A percentile compares a stretch with the other conserved stretches of the same genome.
Evolutionary conservation across 2,329 filamentous ascomycete genomes (phyloP).

Genomic region (Fusarium torreyae): DNA sequence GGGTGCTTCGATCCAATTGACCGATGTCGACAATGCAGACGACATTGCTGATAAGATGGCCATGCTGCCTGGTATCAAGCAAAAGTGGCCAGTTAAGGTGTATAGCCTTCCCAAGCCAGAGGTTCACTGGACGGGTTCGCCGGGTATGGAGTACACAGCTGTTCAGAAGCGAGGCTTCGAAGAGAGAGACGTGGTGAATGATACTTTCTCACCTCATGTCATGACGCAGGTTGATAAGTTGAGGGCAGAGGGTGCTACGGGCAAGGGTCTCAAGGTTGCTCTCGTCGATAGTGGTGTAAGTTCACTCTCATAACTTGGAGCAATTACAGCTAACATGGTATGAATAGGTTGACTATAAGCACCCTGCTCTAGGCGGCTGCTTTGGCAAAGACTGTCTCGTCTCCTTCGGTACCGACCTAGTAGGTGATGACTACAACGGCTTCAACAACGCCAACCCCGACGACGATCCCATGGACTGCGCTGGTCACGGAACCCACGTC

Average conservation of each 20-base stretch:
- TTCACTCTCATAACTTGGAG: slow-evolving; percentile 6
- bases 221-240: slow-evolving; percentile 72
- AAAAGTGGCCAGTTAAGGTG: slow-evolving; percentile 64
- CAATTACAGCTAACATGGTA: not conserved
- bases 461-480: slow-evolving; percentile 68
- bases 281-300: slow-evolving; percentile 70
- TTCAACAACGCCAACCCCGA: slow-evolving; percentile 61
- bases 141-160: slow-evolving; percentile 42
- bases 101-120: slow-evolving; percentile 63
- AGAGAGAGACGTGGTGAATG: slow-evolving; percentile 41
- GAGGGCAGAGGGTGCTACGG: slow-evolving; percentile 62
- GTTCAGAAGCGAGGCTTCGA: slow-evolving; percentile 36
- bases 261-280: slow-evolving; percentile 67
- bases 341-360: slow-evolving; percentile 70
- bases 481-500: slow-evolving; percentile 74
- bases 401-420: slow-evolving; percentile 69
- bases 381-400: slow-evolving; percentile 74
- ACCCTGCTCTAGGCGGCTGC: slow-evolving; percentile 75
- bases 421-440: slow-evolving; percentile 68
- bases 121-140: slow-evolving; percentile 57
- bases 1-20: slow-evolving; percentile 68
- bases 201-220: slow-evolving; percentile 65
- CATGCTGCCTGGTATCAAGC: slow-evolving; percentile 62
- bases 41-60: slow-evolving; percentile 60
- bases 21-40: slow-evolving; percentile 62